Conservation (phyloP, 2,329 filamentous ascomycete genomes). For the Neocucurbitaria cava region DNA sequence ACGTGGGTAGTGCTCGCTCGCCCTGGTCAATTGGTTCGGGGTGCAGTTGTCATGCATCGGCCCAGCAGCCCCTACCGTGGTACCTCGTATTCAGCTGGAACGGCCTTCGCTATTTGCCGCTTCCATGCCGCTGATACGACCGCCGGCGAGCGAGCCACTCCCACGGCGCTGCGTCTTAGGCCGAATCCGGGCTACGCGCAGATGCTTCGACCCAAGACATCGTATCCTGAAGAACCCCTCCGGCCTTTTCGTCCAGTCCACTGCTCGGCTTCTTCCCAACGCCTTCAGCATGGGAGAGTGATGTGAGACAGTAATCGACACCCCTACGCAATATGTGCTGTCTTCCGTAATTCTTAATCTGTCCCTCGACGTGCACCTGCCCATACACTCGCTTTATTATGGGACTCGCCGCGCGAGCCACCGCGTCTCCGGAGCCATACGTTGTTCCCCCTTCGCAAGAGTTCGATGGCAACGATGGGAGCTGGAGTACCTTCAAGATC, state of each 20-base stretch:
- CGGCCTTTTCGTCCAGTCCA: background rate
- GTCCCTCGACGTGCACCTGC: background rate
- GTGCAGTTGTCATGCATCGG: conserved; percentile 8
- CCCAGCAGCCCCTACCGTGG: conserved; percentile 12
- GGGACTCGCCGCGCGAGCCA: conserved; percentile 27
- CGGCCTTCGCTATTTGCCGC: conserved; percentile 3
- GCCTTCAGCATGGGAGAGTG: background rate
- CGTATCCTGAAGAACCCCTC: background rate
- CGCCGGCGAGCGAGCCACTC: background rate
- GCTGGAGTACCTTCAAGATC: conserved; percentile 52
- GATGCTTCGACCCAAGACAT: background rate
- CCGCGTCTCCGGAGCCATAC: conserved; percentile 32
- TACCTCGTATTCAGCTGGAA: conserved; percentile 19
- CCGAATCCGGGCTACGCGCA: conserved; percentile 2
- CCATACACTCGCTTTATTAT: conserved; percentile 23
- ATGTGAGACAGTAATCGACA: background rate
- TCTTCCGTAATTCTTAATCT: background rate
- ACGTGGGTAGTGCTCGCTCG: conserved; percentile 6
- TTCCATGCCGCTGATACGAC: conserved; percentile 7
- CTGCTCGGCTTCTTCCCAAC: background rate
- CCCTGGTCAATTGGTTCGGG: conserved; percentile 15
- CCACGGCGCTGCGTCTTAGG: conserved; percentile 5
- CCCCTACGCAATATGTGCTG: conserved; percentile 2
- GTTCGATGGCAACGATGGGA: conserved; percentile 52
- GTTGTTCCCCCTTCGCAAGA: conserved; percentile 40